These are phyloP conservation scores for Chaetomiaceae sp. DNA, from an alignment of 2,329 filamentous ascomycete genomes.

Conservation along the genomic window DNA sequence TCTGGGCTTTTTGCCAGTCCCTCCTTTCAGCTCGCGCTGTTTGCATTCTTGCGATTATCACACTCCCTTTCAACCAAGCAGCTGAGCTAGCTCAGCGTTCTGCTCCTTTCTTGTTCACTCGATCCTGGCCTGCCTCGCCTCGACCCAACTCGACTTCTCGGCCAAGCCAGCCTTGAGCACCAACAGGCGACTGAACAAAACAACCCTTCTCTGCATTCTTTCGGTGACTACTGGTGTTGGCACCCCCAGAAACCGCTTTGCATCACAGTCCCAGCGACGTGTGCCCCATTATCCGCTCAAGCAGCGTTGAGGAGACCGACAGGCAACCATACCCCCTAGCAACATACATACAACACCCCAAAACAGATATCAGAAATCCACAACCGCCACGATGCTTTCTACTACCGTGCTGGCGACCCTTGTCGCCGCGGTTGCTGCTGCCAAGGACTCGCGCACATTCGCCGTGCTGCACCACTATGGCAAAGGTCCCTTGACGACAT, in stretches of 20 bases:
- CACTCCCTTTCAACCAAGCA: constrained; percentile 21
- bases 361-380: too few species aligned
- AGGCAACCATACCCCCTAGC: not conserved
- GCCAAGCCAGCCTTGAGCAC: constrained; percentile 2
- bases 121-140: constrained; percentile 3
- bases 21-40: constrained; percentile 15
- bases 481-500: constrained; percentile 53
- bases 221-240: constrained; percentile 15
- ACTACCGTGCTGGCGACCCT: constrained; percentile 25
- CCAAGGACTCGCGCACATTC: constrained; percentile 45
- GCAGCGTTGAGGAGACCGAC: constrained; percentile 9
- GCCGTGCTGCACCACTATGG: constrained; percentile 68
- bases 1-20: constrained; percentile 17
- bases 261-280: constrained; percentile 16
- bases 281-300: not conserved
- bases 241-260: constrained; percentile 5
- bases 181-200: constrained; percentile 2
- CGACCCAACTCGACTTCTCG: not conserved
- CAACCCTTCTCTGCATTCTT: constrained; percentile 4
- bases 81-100: constrained; percentile 25
- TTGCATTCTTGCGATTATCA: constrained; percentile 11
- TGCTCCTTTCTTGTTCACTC: constrained; percentile 21
- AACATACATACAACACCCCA: not conserved
- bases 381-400: constrained; percentile 18
- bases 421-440: constrained; percentile 36